Evolutionary conservation across 805 yeast species (phyloP), one percentile per base, ranked within the genome.

Genomic region (Geotrichum ghanense): DNA sequence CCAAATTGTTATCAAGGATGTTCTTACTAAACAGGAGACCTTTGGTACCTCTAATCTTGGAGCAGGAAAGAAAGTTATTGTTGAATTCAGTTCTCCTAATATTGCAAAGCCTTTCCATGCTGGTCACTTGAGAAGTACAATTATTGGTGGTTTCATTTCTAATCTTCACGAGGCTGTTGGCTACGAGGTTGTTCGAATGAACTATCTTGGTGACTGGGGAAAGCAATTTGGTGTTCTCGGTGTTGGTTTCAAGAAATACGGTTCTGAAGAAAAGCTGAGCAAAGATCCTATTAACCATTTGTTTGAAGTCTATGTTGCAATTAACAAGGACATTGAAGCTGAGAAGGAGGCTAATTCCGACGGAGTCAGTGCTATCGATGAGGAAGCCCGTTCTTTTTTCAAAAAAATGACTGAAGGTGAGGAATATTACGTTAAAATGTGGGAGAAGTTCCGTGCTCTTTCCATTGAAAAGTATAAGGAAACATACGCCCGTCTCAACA

Each of bases 61-160:
- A 48, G 66, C 67, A 37, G 79, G 78, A 52, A 83, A 87, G 68
- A 81, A 72, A 52, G 73, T 83, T 16, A 58, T 88, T 41, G 74
- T 92, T 56, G 99, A 92, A 66, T 92, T 92, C 60, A 86, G 96
- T 2, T 89, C 97, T 27, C 99, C 99, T 53, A 92, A 92, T 67
- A 90, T 92, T 60, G 99, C 99, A 54, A 92, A 92, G 69, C 99
- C 99, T 10, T 92, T 92, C 83, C 99, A 92, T 63, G 99, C 99
- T 47, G 99, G 99, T 50, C 99, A 92, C 66, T 77, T 92, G 66
- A 82, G 99, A 68, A 84, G 95, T 25, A 92, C 99, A 41, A 92
- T 92, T 61, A 92, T 92, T 63, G 99, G 99, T 57, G 97, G 97
- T 14, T 92, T 88, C 70, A 65, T 92, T 43, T 69, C 95, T 37